Percentiles rank a stretch among this genome's conserved stretches.
Conservation (phyloP, 176 grass and related monocot genomes). For the Hordeum marinum region DNA sequence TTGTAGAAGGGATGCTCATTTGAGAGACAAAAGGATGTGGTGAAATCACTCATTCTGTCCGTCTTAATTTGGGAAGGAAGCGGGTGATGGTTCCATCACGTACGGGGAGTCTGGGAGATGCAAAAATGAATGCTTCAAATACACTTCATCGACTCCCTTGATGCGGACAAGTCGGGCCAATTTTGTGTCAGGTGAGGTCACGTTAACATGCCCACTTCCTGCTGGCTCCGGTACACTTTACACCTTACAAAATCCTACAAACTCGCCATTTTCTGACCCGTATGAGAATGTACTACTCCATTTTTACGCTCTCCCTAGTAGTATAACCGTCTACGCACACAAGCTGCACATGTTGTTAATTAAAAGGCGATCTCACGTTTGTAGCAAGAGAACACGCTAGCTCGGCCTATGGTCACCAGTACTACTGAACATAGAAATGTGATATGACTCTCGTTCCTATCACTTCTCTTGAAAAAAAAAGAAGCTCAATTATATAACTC, state of each 20-base stretch:
- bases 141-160: slow-evolving; percentile 15
- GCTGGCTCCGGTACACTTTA: slow-evolving; percentile 5
- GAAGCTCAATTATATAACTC: neutral
- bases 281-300: neutral
- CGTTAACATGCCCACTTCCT: neutral
- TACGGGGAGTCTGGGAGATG: neutral
- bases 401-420: neutral
- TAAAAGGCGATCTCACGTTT: neutral
- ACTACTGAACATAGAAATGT: neutral
- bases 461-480: neutral
- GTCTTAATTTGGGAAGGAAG: neutral
- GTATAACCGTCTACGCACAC: neutral
- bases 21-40: neutral
- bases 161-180: neutral
- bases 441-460: neutral
- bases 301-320: neutral
- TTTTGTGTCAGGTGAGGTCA: slow-evolving; percentile 16
- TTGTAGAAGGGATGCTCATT: neutral
- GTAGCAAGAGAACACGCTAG: neutral
- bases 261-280: neutral
- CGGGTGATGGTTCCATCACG: neutral
- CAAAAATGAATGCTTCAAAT: slow-evolving; percentile 29
- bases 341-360: neutral
- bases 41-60: neutral
- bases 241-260: neutral